Conservation (phyloP, 2,329 filamentous ascomycete genomes). For the Intubia oerlemansii region DNA sequence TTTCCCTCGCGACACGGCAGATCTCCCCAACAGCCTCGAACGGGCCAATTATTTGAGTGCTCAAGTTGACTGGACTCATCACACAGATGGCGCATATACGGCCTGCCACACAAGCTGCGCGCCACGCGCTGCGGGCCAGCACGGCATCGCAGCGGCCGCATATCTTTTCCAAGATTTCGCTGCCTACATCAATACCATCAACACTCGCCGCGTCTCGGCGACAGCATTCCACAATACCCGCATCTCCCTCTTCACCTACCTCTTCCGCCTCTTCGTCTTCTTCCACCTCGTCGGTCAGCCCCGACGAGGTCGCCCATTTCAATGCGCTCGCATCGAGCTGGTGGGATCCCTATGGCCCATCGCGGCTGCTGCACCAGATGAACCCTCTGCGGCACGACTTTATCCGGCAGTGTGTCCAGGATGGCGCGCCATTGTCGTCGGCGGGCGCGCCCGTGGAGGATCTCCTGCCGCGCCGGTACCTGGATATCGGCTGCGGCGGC, state of each 20-base stretch:
- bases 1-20: too few species aligned
- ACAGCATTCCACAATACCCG: constrained; percentile 3
- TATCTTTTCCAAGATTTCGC: too few species aligned
- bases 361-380: constrained; percentile 87
- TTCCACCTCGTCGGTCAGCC: constrained; percentile 51
- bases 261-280: constrained; percentile 6
- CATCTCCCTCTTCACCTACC: constrained; percentile 9
- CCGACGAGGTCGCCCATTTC: constrained; percentile 84
- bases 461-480: constrained; percentile 35
- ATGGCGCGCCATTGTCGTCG: constrained; percentile 12
- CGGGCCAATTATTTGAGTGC: too few species aligned
- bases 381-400: constrained; percentile 93
- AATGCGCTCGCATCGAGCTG: constrained; percentile 78
- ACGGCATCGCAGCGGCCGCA: too few species aligned
- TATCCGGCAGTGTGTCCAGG: constrained; percentile 46
- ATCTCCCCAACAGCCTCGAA: too few species aligned
- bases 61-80: too few species aligned
- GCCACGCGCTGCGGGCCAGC: too few species aligned
- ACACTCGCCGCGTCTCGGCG: not conserved
- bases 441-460: constrained; percentile 2
- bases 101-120: too few species aligned
- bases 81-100: too few species aligned
- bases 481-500: constrained; percentile 89
- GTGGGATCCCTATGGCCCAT: constrained; percentile 94
- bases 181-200: too few species aligned